Base-by-base conservation (phyloP, 2,329 filamentous ascomycete genomes). In the Apiospora kogelbergensis region DNA sequence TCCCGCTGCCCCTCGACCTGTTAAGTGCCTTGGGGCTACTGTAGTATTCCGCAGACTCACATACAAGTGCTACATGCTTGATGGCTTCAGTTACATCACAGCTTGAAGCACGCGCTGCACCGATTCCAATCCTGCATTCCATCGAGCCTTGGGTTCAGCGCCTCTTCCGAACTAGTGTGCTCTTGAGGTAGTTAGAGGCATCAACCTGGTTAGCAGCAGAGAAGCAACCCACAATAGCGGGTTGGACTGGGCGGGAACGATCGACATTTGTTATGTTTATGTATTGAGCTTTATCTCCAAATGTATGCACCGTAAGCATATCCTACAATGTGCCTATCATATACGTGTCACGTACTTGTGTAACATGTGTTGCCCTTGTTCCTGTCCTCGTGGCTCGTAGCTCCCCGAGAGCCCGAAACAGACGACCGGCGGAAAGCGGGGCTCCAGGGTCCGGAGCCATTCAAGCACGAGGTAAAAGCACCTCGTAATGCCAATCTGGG, bases 341-440 rank as follows among this genome's bases (percentile, higher is more conserved):
- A 60, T 1, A 42, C 26, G 17, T 37, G 37, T 11, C 53, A n/a
- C 2, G 30, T 37, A 60, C n/a, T n/a, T n/a, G n/a, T n/a, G n/a
- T n/a, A n/a, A 20, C 5, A 41, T 41, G 40, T 41, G 40, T 15
- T 26, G n/a, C 37, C 26, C 20, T n/a, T 37, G 15, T n/a, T 20
- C 2, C 44, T 45, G 24, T 22, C n/a, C n/a, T n/a, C n/a, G n/a
- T n/a, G n/a, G n/a, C n/a, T n/a, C n/a, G 46, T 30, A 26, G 33
- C 48, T 57, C 48, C 53, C 53, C 53, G 53, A 60, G 53, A 60
- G 53, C 53, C 53, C 53, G 53, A 60, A 60, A 60, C 30, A 60
- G 30, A 60, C 30, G 17, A 60, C 53, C 53, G 53, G 30, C 30
- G 17, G 40, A 60, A 60, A 60, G 53, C 53, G 53, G 53, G 53